Percentiles rank a stretch among this genome's conserved stretches.
Conservation (phyloP, 148 eudicot species). For the Persicaria maculosa region DNA sequence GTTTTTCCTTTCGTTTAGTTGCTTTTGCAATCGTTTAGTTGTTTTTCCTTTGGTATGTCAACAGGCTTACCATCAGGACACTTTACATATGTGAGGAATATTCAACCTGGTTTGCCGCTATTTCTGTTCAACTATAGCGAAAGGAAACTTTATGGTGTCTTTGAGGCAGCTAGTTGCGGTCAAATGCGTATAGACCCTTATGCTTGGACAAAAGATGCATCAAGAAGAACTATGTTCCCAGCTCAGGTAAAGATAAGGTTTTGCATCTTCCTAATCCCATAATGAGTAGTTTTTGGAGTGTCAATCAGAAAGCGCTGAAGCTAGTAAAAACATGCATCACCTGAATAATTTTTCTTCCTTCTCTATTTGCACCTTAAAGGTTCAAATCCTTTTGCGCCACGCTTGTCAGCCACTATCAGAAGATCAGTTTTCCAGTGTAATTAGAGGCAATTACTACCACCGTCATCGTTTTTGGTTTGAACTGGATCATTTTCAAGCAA, state of each 20-base stretch:
- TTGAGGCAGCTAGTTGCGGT: slow-evolving; percentile 54
- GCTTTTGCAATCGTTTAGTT: not conserved
- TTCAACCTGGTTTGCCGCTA: slow-evolving; percentile 40
- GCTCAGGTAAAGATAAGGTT: slow-evolving; percentile 46
- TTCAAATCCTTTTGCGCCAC: slow-evolving; percentile 27
- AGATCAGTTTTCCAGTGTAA: slow-evolving; percentile 45
- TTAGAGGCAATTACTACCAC: slow-evolving; percentile 44
- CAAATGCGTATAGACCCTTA: slow-evolving; percentile 35
- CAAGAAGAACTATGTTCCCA: slow-evolving; percentile 33
- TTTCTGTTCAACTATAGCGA: slow-evolving; percentile 69
- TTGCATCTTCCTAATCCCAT: slow-evolving; percentile 6
- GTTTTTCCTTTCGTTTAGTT: not conserved
- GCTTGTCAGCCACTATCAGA: slow-evolving; percentile 48
- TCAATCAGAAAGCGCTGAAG: not conserved
- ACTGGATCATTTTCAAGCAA: slow-evolving; percentile 45
- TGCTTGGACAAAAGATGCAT: slow-evolving; percentile 53
- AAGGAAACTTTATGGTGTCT: slow-evolving; percentile 63
- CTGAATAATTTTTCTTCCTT: not conserved
- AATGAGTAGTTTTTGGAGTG: not conserved
- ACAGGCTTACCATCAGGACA: slow-evolving; percentile 59
- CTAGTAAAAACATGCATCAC: slow-evolving; percentile 1
- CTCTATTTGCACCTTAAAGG: slow-evolving; percentile 28
- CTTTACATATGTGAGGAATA: slow-evolving; percentile 46
- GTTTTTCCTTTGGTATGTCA: not conserved
- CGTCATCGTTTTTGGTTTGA: slow-evolving; percentile 53